A percentile compares a stretch with the other conserved stretches of the same genome.
Evolutionary conservation across 2,329 filamentous ascomycete species (phyloP).

Genomic region (Calonectria pseudoturangicola): DNA sequence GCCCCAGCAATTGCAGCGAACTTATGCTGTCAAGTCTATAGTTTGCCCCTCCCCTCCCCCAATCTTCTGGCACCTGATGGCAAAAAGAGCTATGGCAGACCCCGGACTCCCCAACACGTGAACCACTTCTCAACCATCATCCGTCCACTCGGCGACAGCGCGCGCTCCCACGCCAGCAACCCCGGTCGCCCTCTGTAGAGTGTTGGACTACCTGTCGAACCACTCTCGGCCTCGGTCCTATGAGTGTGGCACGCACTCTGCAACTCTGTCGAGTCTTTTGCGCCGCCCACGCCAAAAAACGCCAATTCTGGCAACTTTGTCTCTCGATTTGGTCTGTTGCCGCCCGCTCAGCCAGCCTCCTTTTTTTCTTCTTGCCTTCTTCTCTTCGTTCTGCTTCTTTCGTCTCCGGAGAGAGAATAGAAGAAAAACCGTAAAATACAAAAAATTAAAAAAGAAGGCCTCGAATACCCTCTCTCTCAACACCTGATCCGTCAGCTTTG

Average conservation of each 20-base stretch:
- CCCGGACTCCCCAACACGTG: slow-evolving; percentile 53
- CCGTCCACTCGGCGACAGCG: slow-evolving; percentile 36
- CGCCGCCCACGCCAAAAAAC: slow-evolving; percentile 35
- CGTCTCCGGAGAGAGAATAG: not conserved
- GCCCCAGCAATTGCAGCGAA: slow-evolving; percentile 27
- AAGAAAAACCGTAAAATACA: not conserved
- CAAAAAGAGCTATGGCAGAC: slow-evolving; percentile 27
- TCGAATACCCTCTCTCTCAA: slow-evolving; percentile 19
- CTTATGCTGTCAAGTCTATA: not conserved
- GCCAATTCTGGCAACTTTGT: slow-evolving; percentile 39
- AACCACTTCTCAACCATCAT: slow-evolving; percentile 55
- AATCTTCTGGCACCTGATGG: slow-evolving; percentile 47
- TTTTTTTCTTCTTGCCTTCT: slow-evolving; percentile 33
- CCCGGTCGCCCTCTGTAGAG: slow-evolving; percentile 34
- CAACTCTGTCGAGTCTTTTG: slow-evolving; percentile 24
- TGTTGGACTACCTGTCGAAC: slow-evolving; percentile 33
- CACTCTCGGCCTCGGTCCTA: slow-evolving; percentile 43
- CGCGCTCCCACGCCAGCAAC: slow-evolving; percentile 45
- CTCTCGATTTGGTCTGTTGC: slow-evolving; percentile 31
- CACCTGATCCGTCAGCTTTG: slow-evolving; percentile 33
- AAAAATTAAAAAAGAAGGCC: not conserved
- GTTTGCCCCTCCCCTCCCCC: slow-evolving; percentile 42
- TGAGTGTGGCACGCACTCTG: slow-evolving; percentile 27
- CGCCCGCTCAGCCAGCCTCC: slow-evolving; percentile 29
- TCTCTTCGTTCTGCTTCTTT: slow-evolving; percentile 6